Evolutionary conservation across 140 eudicot species (phyloP).

Genomic region (Senecio squalidus): DNA sequence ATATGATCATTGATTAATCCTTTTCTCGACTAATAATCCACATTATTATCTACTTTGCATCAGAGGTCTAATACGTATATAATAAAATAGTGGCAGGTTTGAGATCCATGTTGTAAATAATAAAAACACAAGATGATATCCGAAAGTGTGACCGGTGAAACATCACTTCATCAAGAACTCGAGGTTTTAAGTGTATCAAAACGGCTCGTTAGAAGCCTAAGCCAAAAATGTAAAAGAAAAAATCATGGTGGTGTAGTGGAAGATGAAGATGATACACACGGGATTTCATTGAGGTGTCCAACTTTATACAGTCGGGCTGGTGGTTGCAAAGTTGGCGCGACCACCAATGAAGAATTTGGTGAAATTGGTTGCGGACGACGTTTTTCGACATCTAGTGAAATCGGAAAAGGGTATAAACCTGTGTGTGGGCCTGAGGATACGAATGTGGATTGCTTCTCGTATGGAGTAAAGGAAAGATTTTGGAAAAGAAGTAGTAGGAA

Average conservation of each 20-base stretch:
- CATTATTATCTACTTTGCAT: no score
- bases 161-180: conserved; percentile 50
- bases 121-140: conserved; percentile 41
- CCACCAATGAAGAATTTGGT: conserved; percentile 56
- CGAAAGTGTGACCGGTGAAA: conserved; percentile 46
- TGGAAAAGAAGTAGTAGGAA: conserved; percentile 53
- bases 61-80: conserved; percentile 11
- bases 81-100: conserved; percentile 10
- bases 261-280: conserved; percentile 48
- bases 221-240: conserved; percentile 75
- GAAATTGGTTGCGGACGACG: conserved; percentile 49
- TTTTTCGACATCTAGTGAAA: conserved; percentile 60
- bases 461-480: conserved; percentile 63
- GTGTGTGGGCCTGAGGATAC: conserved; percentile 64
- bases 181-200: conserved; percentile 67
- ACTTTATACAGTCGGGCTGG: conserved; percentile 65
- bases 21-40: no score
- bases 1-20: no score
- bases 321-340: conserved; percentile 95
- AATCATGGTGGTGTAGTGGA: conserved; percentile 31
- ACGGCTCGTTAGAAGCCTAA: conserved; percentile 66
- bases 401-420: conserved; percentile 49
- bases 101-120: conserved; percentile 1
- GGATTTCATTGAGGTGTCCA: conserved; percentile 70
- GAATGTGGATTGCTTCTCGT: conserved; percentile 62